Percentiles rank a stretch among this genome's conserved stretches.
Evolutionary conservation across 768 basidiomycete genomes (phyloP).

Genomic region (Boletus rex-veris): DNA sequence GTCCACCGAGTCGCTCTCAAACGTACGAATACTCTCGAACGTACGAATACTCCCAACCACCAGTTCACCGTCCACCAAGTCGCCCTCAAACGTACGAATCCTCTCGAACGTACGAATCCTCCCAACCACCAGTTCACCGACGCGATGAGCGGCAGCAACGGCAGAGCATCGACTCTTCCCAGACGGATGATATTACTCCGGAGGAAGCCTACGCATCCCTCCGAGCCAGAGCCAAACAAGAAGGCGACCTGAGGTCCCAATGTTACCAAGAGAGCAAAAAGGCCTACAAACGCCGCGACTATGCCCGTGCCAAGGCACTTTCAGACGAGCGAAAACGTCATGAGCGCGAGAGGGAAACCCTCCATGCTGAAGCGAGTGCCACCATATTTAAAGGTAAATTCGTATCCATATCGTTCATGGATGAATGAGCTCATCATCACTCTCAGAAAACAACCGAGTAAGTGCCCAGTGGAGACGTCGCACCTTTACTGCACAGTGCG

Average conservation of each 20-base stretch:
- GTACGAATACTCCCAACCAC: not conserved
- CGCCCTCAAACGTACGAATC: not conserved
- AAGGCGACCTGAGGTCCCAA: constrained; percentile 71
- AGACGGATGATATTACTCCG: not conserved
- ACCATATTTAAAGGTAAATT: constrained; percentile 70
- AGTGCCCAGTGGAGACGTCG: not conserved
- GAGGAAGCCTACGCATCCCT: constrained; percentile 53
- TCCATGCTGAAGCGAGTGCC: constrained; percentile 77
- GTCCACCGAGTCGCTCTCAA: not conserved
- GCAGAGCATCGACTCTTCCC: not conserved
- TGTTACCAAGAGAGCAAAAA: constrained; percentile 64
- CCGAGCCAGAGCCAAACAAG: constrained; percentile 68
- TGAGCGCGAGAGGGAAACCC: constrained; percentile 64
- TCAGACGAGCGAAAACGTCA: constrained; percentile 80
- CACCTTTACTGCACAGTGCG: constrained; percentile 1
- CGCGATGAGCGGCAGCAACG: constrained; percentile 7
- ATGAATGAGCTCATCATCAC: not conserved
- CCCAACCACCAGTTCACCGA: not conserved
- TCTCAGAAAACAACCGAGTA: constrained; percentile 73
- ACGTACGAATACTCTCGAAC: too few relatives aligned
- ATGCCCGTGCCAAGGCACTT: constrained; percentile 74
- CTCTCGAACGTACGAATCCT: not conserved
- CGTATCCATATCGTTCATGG: constrained; percentile 8
- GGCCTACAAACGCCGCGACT: constrained; percentile 70
- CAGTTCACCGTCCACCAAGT: not conserved